A percentile compares a stretch with the other conserved stretches of the same genome.
Conservation (phyloP, 164 flowering plant species). For the Kingdonia uniflora region DNA sequence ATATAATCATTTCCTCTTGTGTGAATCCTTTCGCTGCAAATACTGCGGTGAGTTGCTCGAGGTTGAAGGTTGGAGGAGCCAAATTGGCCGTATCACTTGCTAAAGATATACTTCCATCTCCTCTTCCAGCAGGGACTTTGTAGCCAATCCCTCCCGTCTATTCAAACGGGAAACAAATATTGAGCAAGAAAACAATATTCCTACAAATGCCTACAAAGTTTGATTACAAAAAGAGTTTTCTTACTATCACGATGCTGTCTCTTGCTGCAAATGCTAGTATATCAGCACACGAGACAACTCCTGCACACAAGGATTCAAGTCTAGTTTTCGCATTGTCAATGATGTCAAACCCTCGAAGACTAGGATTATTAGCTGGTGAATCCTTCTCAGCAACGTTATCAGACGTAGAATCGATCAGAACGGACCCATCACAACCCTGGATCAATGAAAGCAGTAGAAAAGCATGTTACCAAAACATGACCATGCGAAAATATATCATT, state of each 20-base stretch:
- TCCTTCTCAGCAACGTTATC: conserved; percentile 39
- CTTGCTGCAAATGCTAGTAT: conserved; percentile 53
- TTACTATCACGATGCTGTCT: conserved; percentile 36
- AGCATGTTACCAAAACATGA: neutral
- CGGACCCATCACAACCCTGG: conserved; percentile 65
- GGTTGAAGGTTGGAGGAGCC: conserved; percentile 22
- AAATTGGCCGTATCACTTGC: conserved; percentile 28
- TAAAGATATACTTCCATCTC: conserved; percentile 44
- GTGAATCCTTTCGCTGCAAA: conserved; percentile 39
- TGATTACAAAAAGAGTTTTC: too few species aligned
- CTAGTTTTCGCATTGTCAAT: conserved; percentile 43
- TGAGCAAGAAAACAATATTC: too few species aligned
- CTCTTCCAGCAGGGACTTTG: conserved; percentile 47
- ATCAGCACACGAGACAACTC: conserved; percentile 63
- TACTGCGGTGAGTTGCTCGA: conserved; percentile 24
- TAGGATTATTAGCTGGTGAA: conserved; percentile 29
- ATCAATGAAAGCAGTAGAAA: too few species aligned
- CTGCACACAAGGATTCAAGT: conserved; percentile 33
- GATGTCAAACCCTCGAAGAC: conserved; percentile 44
- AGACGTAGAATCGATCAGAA: conserved; percentile 37
- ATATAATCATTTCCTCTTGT: conserved; percentile 32
- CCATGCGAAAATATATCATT: neutral
- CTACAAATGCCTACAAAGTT: too few species aligned
- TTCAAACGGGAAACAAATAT: too few species aligned
- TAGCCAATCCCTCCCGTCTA: conserved; percentile 46